Evolutionary conservation across 208 protist genomes (phyloP).

Genomic region (Trypanosoma rangeli): DNA sequence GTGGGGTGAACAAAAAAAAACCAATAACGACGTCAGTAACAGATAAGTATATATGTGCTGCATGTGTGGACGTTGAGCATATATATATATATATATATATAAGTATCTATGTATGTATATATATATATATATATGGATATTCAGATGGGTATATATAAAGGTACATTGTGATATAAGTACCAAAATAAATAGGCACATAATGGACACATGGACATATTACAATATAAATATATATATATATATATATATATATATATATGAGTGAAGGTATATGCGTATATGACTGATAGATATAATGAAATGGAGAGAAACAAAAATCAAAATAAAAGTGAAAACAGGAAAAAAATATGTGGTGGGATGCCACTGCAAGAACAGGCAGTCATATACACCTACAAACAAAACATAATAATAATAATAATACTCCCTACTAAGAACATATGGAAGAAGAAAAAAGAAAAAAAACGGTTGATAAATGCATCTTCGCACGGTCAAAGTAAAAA

Average conservation of each 20-base stretch:
- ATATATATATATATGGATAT: background rate
- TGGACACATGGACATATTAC: no score
- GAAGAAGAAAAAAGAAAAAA: no score
- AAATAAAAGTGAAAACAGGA: constrained; percentile 15
- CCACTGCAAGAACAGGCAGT: background rate
- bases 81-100: constrained; percentile 20
- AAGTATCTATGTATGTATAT: constrained; percentile 4
- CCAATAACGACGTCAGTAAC: no score
- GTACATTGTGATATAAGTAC: background rate
- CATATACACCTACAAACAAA: background rate
- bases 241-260: background rate
- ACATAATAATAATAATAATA: constrained; percentile 2
- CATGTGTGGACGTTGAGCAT: background rate
- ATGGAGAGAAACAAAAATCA: no score
- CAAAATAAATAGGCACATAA: background rate
- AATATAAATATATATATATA: no score
- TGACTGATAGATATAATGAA: no score
- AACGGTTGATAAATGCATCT: no score
- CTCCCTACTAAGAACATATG: no score
- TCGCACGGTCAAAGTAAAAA: no score
- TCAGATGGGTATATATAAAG: background rate
- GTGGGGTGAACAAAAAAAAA: no score
- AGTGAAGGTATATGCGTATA: no score
- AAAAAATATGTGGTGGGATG: background rate
- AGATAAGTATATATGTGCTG: background rate